These are phyloP conservation scores for Hypoxylon lienhwacheense DNA, from an alignment of 495 filamentous ascomycete genomes.

Conservation along the genomic window DNA sequence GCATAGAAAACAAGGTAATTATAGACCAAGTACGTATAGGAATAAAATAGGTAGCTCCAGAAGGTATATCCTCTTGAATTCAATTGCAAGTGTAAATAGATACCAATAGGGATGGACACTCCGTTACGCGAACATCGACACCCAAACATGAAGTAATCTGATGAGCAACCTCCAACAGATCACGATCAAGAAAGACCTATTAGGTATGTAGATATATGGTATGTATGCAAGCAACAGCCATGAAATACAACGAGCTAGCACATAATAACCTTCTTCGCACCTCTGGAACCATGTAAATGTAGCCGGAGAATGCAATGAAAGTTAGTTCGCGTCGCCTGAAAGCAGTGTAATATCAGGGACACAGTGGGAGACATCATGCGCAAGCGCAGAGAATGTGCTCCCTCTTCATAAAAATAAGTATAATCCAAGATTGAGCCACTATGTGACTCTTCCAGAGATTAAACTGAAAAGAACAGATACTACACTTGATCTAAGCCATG, in stretches of 20 bases:
- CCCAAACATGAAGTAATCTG: no score
- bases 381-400: constrained; percentile 66
- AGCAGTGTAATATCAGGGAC: constrained; percentile 76
- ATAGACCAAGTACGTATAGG: no score
- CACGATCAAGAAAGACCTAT: no score
- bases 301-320: constrained; percentile 44
- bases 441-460: constrained; percentile 61
- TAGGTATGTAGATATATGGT: neutral
- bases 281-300: constrained; percentile 15
- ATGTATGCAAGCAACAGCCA: neutral
- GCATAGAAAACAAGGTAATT: no score
- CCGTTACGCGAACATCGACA: no score
- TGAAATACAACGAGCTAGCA: neutral
- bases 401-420: constrained; percentile 49
- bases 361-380: constrained; percentile 63
- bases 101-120: no score
- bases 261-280: constrained; percentile 10
- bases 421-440: constrained; percentile 37
- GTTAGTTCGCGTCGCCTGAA: constrained; percentile 65
- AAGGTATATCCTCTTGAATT: no score
- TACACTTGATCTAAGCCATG: constrained; percentile 96
- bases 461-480: constrained; percentile 99
- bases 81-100: no score
- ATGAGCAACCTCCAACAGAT: no score
- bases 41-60: no score